phyloP scores from a whole-genome alignment of 1,139 yeast genomes.

The Casaregolazyma suthepensis region DNA sequence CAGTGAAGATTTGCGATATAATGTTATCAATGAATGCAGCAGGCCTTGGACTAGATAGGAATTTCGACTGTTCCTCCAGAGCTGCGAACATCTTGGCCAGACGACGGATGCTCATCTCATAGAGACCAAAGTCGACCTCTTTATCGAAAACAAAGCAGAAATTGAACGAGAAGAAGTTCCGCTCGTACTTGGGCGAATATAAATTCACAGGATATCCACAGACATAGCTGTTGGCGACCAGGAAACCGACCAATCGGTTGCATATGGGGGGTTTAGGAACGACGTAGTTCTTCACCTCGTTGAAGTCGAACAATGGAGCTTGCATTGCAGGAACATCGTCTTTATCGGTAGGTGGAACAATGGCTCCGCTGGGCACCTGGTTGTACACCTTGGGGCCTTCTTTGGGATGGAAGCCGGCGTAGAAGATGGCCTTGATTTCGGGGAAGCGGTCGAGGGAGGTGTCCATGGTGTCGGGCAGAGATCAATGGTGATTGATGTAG shows the following conservation, averaged over 20 bases:
- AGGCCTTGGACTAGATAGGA: constrained; percentile 46
- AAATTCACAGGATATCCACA: constrained; percentile 85
- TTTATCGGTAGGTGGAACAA: constrained; percentile 35
- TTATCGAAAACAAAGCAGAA: constrained; percentile 87
- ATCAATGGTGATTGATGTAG: background rate
- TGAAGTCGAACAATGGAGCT: constrained; percentile 64
- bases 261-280: constrained; percentile 93
- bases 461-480: background rate
- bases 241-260: constrained; percentile 67
- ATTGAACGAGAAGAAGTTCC: constrained; percentile 90
- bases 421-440: constrained; percentile 81
- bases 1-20: constrained; percentile 85
- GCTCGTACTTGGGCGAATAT: constrained; percentile 64
- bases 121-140: constrained; percentile 75
- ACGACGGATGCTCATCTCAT: constrained; percentile 77
- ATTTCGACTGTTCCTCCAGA: constrained; percentile 79
- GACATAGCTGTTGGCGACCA: constrained; percentile 35
- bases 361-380: constrained; percentile 75
- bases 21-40: constrained; percentile 63
- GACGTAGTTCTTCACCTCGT: constrained; percentile 78
- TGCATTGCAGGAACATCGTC: constrained; percentile 33
- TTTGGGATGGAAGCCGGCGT: constrained; percentile 89
- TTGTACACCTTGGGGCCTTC: constrained; percentile 93
- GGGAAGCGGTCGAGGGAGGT: constrained; percentile 50
- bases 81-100: constrained; percentile 87